phyloP scores from a whole-genome alignment of 495 filamentous ascomycete genomes.

The Letharia columbiana region DNA sequence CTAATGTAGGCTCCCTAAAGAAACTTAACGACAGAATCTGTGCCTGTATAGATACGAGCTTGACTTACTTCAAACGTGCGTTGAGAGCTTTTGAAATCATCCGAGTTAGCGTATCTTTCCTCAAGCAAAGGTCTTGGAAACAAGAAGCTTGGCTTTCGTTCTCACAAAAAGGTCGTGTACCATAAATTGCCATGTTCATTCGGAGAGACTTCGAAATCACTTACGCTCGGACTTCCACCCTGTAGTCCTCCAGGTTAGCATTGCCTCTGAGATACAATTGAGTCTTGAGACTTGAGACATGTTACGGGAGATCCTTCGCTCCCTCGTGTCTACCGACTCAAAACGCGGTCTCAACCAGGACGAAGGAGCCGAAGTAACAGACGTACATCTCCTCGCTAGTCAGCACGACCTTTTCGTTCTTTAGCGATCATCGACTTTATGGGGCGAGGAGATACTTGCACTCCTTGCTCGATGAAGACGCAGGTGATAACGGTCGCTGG shows the following conservation, averaged over 20 bases:
- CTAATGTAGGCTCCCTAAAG: constrained; percentile 75
- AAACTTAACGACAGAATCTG: background rate
- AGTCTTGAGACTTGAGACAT: background rate
- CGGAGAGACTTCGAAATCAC: background rate
- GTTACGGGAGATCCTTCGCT: background rate
- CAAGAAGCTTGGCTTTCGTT: background rate
- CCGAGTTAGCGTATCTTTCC: background rate
- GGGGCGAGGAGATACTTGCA: background rate
- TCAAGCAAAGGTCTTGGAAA: background rate
- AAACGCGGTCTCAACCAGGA: background rate
- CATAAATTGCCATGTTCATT: background rate
- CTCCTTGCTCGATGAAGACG: constrained; percentile 74
- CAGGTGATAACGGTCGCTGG: constrained; percentile 46
- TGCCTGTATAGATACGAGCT: background rate
- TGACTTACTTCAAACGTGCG: constrained; percentile 72
- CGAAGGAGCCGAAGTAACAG: background rate
- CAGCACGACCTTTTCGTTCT: constrained; percentile 5
- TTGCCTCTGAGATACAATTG: background rate
- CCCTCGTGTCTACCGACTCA: background rate
- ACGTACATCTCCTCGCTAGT: constrained; percentile 48
- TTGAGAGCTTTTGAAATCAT: constrained; percentile 45
- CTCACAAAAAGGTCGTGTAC: background rate
- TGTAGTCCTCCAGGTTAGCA: background rate
- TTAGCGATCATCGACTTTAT: constrained; percentile 1
- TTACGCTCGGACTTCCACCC: constrained; percentile 1